Evolutionary conservation across 306 rosid species (phyloP), one percentile per base, ranked within the genome.

Genomic region (Astragalus membranaceus): DNA sequence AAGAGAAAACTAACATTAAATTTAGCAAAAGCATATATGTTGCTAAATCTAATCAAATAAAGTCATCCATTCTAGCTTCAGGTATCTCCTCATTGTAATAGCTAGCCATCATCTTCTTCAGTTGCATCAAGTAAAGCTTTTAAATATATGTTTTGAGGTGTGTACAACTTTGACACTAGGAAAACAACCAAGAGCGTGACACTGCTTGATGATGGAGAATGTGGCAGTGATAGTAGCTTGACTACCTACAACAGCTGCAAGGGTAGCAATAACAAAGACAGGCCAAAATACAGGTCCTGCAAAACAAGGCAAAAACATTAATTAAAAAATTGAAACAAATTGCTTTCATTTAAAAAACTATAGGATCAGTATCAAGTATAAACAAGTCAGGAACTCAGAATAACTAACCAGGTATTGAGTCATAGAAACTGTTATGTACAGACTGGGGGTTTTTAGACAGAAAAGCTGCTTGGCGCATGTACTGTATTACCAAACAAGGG

Each of bases 391-490:
- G 75, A 73, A 73, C 14, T 59, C 63, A 9, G 23, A 70, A 74
- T 50, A 66, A 88, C 97, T 79, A 62, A 91, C 97, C 78, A 9
- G 96, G 97, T 37, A 88, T 84, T 17, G 96, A 88, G 70, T 83
- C 84, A 43, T 85, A 91, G 53, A 91, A 91, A 69, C 85, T 86
- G 74, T 77, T 63, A 65, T 62, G 70, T 67, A 85, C 39, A 69
- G 77, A 67, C 1, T 56, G 5, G 16, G 64, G 64, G 81, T 88
- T 79, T 75, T 84, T 85, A 46, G 96, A 91, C 54, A 91, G 73
- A 82, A 85, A 88, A 23, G 97, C 93, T 75, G 93, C 97, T 67
- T 91, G 96, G 69, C 97, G 96, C 91, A 91, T 85, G 86, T 91
- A 91, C 69, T 91, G 96, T 44, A 88, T 74, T 20, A 91, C 91